Base-by-base conservation (phyloP, 148 eudicot genomes). In the Rhododendron vialii region DNA sequence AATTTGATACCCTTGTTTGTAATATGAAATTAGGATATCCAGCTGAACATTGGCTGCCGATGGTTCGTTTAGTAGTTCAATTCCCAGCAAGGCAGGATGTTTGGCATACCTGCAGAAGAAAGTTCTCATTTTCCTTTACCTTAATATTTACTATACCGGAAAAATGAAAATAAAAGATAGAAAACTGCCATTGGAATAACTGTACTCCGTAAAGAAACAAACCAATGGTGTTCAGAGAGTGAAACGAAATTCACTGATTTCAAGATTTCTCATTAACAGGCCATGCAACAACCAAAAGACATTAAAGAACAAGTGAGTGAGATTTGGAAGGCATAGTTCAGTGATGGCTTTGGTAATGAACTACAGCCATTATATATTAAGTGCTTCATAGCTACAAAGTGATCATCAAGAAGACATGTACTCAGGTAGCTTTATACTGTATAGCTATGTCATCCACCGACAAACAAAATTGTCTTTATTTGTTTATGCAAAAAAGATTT, bases 61-160 rank as follows among this genome's bases (percentile, higher is more conserved):
- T 82, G 97, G 98, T 84, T 95, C 96, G 65, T 95, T 95, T 61
- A 95, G 79, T 24, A 95, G 95, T 87, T 94, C 96, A 51, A 95
- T 91, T 82, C 96, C 98, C 86, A 95, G 93, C 88, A 95, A 85
- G 11, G 95, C 90, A 69, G 96, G 98, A 84, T 92, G 93, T 59
- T 85, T 87, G 48, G 95, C 96, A 84, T 93, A 95, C 90, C 97
- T 95, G 85, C 51, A 90, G 84, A 85, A 51, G 67, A 85, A 55
- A 53, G 86, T 84, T 73, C 7, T 33, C 63, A 69, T 78, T 47
- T 78, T 53, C 3, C 7, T 7, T 5, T 9, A 14, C 80, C 14
- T 14, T 51, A 30, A 20, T 18, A 20, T 51, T 48, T 36, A 8
- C 26, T 4, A 48, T 26, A 5, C 78, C 18, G 1, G 17, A 83